Evolutionary conservation across 106 monocot species (phyloP).

Genomic region (Apostasia ramifera): DNA sequence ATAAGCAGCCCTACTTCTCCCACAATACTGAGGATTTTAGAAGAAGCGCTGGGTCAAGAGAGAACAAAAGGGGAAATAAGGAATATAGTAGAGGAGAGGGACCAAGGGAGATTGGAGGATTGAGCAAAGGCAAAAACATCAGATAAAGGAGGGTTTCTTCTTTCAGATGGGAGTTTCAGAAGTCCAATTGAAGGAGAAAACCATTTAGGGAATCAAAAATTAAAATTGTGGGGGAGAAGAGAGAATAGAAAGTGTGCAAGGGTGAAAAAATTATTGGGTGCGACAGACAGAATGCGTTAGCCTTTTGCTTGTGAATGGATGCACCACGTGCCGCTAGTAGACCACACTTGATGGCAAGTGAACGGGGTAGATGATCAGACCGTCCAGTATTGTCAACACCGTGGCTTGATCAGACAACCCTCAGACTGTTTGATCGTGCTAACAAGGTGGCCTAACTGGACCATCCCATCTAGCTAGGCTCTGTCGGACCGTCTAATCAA

Average conservation of each 20-base stretch:
- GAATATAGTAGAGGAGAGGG: not conserved
- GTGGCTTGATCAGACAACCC: too few relatives aligned
- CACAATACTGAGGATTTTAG: not conserved
- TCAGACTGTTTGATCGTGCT: too few relatives aligned
- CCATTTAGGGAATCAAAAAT: conserved; percentile 6
- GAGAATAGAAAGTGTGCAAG: not conserved
- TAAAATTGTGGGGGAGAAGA: conserved; percentile 3
- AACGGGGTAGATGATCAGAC: too few relatives aligned
- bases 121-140: not conserved
- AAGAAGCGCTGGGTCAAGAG: not conserved
- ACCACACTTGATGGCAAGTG: too few relatives aligned
- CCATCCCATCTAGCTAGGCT: too few relatives aligned
- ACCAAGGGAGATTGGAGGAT: not conserved
- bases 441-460: too few relatives aligned
- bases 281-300: too few relatives aligned
- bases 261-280: too few relatives aligned
- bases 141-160: not conserved
- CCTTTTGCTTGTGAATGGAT: too few relatives aligned
- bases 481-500: too few relatives aligned
- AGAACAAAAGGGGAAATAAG: not conserved
- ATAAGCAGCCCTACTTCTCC: not conserved
- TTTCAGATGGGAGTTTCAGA: not conserved
- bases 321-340: too few relatives aligned
- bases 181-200: conserved; percentile 16
- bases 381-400: too few relatives aligned